A percentile compares a stretch with the other conserved stretches of the same genome.
phyloP scores from a whole-genome alignment of 169 alveolate species.

The Plasmodium gonderi region DNA sequence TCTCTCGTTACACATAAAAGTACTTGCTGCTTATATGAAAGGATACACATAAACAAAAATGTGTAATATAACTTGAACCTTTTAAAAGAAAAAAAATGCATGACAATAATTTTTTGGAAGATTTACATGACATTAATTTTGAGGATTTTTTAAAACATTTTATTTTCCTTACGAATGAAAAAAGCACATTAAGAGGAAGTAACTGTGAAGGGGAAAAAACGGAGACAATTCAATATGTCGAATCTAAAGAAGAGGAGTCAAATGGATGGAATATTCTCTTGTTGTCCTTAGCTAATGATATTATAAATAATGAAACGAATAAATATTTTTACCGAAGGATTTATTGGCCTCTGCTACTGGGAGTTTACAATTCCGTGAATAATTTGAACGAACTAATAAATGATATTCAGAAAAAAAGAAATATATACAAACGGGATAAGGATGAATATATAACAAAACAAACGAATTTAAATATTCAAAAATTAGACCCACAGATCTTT shows the following conservation, averaged over 20 bases:
- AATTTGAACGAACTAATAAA: constrained; percentile 16
- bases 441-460: constrained; percentile 59
- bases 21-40: neutral
- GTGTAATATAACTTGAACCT: neutral
- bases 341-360: constrained; percentile 63
- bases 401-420: constrained; percentile 20
- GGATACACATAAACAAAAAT: constrained; percentile 1
- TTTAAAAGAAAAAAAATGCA: constrained; percentile 18
- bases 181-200: neutral
- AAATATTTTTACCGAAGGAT: constrained; percentile 12
- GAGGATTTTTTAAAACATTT: constrained; percentile 58
- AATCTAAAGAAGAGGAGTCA: neutral
- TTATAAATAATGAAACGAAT: neutral
- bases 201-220: neutral
- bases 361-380: constrained; percentile 12
- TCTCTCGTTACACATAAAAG: no score
- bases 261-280: neutral
- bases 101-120: constrained; percentile 43
- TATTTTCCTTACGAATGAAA: constrained; percentile 13
- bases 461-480: constrained; percentile 62
- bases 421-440: constrained; percentile 25
- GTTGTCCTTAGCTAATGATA: constrained; percentile 27
- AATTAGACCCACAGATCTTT: constrained; percentile 82
- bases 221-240: neutral
- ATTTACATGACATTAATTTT: constrained; percentile 26